phyloP scores from a whole-genome alignment of 1,284 basidiomycete genomes.

The Sporisorium reilianum region DNA sequence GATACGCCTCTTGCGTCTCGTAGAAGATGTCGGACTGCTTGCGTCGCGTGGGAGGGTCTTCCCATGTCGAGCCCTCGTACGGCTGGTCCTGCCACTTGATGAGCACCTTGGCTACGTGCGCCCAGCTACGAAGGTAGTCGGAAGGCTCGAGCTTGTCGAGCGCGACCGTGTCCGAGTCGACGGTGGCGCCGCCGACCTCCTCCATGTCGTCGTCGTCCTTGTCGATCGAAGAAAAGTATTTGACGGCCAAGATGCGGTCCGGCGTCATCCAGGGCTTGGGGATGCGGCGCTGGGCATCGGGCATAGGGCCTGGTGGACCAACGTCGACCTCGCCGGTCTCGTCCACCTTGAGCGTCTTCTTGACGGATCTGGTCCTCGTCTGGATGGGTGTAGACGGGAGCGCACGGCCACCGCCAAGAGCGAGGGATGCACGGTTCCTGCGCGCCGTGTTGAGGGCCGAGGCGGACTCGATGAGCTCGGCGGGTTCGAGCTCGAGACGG shows the following conservation, averaged over 20 bases:
- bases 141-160: conserved; percentile 31
- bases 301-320: conserved; percentile 48
- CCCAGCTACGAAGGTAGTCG: conserved; percentile 38
- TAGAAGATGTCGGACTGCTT: conserved; percentile 74
- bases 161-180: conserved; percentile 32
- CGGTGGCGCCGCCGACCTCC: conserved; percentile 30
- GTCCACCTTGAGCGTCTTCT: conserved; percentile 42
- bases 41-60: conserved; percentile 79
- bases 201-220: conserved; percentile 31
- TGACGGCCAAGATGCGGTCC: conserved; percentile 54
- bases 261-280: conserved; percentile 55
- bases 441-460: conserved; percentile 18
- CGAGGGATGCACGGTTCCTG: conserved; percentile 28
- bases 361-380: conserved; percentile 23
- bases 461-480: conserved; percentile 37
- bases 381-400: conserved; percentile 12
- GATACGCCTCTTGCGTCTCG: conserved; percentile 78
- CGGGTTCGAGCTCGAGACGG: conserved; percentile 54
- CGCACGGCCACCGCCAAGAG: conserved; percentile 28
- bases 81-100: conserved; percentile 90
- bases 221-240: conserved; percentile 32
- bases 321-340: conserved; percentile 46
- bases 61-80: conserved; percentile 92
- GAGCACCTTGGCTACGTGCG: conserved; percentile 37
- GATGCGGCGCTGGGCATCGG: conserved; percentile 53